Evolutionary conservation across 2,329 filamentous ascomycete genomes (phyloP), one percentile per base, ranked within the genome.

Genomic region (Rhynchosporium secalis): DNA sequence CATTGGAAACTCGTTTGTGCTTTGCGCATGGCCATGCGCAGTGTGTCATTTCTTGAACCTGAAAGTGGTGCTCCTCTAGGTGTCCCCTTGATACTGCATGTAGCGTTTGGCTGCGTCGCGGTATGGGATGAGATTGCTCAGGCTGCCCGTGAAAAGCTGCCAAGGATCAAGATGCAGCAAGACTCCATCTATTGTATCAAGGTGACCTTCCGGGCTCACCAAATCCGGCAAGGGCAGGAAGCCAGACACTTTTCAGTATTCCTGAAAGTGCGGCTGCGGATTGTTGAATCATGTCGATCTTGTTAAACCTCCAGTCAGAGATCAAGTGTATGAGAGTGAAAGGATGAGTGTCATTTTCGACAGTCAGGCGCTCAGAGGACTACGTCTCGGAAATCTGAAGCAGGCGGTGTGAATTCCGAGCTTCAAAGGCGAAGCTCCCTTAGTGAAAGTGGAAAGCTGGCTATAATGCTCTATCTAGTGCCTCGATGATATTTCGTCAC

Each of bases 1-100:
- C 87, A 92, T 65, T 95, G 90, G 75, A 96, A 96, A 76, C 96
- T 97, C 78, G 95, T 97, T 86, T 96, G 92, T 73, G 93, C 93
- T 0, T 80, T 97, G 64, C 86, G 93, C 2, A 76, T 91, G 8
- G 91, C 92, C 1, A 78, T 96, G 64, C 90, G 91, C 77, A 91
- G 87, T 77, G 83, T 97, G 20, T 92, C 92, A 13, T 92, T 97
- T 71, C 83, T 89, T 69, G 86, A 80, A 12, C 92, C 93, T 60
- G 91, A 87, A 52, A 91, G 88, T 62, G 89, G 87, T 59, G 48
- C 57, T 36, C 49, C 60, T 28, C 45, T 65, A 6, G 79, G 78
- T 62, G 83, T 85, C 61, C 83, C 89, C 3, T 83, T 81, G 93
- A 94, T 75, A 92, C 92, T 1, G 79, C 85, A 5, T 96, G 93